Evolutionary conservation across 768 basidiomycete species (phyloP).

Genomic region (Nevesoporus exiguus): DNA sequence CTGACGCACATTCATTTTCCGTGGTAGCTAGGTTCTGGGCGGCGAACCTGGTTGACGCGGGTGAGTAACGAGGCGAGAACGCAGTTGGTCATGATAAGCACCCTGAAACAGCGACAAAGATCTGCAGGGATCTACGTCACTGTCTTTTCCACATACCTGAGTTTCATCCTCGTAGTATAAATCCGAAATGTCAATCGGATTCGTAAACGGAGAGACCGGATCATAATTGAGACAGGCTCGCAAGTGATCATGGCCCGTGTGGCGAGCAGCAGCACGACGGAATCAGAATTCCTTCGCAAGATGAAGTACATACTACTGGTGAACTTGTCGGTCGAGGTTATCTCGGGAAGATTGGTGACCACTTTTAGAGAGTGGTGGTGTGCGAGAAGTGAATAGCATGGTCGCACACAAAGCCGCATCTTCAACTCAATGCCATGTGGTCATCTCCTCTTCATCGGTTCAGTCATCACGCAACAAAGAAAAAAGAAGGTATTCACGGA

Average conservation of each 20-base stretch:
- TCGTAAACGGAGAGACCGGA: constrained; percentile 13
- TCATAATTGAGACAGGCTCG: constrained; percentile 17
- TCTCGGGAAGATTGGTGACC: constrained; percentile 13
- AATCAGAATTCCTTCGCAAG: constrained; percentile 15
- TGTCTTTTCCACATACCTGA: constrained; percentile 4
- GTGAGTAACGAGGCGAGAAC: constrained; percentile 15
- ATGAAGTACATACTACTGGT: constrained; percentile 12
- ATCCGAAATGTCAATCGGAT: constrained; percentile 15
- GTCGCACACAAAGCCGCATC: constrained; percentile 6
- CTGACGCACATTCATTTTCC: background rate
- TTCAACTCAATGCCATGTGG: constrained; percentile 3
- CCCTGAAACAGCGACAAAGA: constrained; percentile 22
- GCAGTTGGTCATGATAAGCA: constrained; percentile 15
- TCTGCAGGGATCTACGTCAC: constrained; percentile 24
- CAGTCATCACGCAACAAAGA: background rate
- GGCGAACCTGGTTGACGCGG: background rate
- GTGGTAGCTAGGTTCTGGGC: background rate
- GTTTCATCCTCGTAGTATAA: constrained; percentile 12
- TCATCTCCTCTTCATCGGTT: background rate
- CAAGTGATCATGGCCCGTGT: constrained; percentile 9
- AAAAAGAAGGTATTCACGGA: constrained; percentile 7
- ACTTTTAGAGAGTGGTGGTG: constrained; percentile 5
- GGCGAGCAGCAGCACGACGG: background rate
- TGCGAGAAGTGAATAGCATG: background rate
- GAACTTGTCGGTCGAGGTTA: constrained; percentile 4